Evolutionary conservation across 495 filamentous ascomycete species (phyloP).

Genomic region (Daldinia bambusicola): DNA sequence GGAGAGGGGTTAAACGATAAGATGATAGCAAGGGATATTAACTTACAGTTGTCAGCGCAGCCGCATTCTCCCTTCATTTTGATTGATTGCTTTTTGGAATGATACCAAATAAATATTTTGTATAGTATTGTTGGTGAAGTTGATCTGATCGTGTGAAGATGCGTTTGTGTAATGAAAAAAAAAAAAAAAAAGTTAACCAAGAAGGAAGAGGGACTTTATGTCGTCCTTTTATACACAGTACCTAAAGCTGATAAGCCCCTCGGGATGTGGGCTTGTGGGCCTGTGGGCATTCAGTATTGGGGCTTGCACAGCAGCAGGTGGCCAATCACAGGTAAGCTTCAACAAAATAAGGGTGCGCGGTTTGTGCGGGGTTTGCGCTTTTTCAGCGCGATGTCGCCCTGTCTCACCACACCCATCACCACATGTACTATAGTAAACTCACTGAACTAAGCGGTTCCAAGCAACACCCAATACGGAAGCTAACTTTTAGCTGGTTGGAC

Average conservation of each 20-base stretch:
- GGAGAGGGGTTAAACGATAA: not conserved
- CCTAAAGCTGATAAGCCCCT: constrained; percentile 34
- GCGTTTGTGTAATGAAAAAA: constrained; percentile 22
- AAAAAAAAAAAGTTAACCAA: constrained; percentile 18
- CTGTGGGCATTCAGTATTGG: constrained; percentile 32
- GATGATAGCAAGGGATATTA: not conserved
- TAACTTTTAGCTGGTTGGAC: constrained; percentile 7
- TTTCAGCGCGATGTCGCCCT: constrained; percentile 45
- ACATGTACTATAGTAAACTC: too few relatives aligned
- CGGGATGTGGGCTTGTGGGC: constrained; percentile 16
- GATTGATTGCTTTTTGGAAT: constrained; percentile 39
- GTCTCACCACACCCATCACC: constrained; percentile 38
- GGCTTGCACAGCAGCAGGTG: constrained; percentile 6
- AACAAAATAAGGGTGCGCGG: constrained; percentile 38
- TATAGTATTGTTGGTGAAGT: constrained; percentile 34
- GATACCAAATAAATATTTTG: constrained; percentile 8
- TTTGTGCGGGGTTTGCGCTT: constrained; percentile 52
- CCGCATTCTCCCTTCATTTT: constrained; percentile 60
- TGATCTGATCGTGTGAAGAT: constrained; percentile 12
- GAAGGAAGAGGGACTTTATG: constrained; percentile 10
- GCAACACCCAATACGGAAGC: constrained; percentile 20
- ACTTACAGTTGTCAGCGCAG: constrained; percentile 62
- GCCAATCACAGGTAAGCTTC: constrained; percentile 14
- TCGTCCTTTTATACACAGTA: constrained; percentile 45
- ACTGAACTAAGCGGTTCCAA: not conserved